These are phyloP conservation scores for Salix exigua DNA, from an alignment of 345 rosid species.

Conservation along the genomic window DNA sequence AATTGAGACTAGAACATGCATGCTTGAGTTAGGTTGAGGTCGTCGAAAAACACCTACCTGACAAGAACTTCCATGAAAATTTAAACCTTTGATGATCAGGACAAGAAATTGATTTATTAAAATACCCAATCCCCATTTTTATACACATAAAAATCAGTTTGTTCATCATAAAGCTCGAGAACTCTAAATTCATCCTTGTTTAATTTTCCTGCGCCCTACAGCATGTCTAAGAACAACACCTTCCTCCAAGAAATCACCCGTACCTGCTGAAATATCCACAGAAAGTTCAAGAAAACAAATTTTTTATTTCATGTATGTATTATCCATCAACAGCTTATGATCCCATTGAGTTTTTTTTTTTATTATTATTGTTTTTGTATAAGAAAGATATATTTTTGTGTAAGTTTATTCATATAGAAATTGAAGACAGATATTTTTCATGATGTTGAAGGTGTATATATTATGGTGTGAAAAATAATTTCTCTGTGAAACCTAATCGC, in stretches of 20 bases:
- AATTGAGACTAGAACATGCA: neutral
- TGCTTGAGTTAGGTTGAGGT: neutral
- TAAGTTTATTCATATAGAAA: too few relatives aligned
- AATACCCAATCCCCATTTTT: neutral
- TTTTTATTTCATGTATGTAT: too few relatives aligned
- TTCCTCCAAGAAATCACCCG: constrained; percentile 19
- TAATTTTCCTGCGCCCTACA: neutral
- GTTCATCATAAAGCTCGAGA: too few relatives aligned
- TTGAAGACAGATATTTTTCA: too few relatives aligned
- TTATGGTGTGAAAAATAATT: too few relatives aligned
- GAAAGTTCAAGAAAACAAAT: neutral
- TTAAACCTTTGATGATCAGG: neutral
- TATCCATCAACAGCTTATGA: too few relatives aligned
- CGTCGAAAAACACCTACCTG: neutral
- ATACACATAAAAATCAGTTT: neutral
- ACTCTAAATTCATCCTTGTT: too few relatives aligned
- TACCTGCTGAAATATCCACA: constrained; percentile 16
- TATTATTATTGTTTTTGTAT: too few relatives aligned
- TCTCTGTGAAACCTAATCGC: too few relatives aligned
- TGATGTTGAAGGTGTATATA: too few relatives aligned
- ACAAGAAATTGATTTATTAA: neutral
- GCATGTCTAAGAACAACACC: constrained; percentile 22
- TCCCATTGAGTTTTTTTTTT: too few relatives aligned
- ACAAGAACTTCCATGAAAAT: neutral
- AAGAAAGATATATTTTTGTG: too few relatives aligned